Base-by-base conservation (phyloP, 1,284 basidiomycete genomes). In the Ustilago loliicola region DNA sequence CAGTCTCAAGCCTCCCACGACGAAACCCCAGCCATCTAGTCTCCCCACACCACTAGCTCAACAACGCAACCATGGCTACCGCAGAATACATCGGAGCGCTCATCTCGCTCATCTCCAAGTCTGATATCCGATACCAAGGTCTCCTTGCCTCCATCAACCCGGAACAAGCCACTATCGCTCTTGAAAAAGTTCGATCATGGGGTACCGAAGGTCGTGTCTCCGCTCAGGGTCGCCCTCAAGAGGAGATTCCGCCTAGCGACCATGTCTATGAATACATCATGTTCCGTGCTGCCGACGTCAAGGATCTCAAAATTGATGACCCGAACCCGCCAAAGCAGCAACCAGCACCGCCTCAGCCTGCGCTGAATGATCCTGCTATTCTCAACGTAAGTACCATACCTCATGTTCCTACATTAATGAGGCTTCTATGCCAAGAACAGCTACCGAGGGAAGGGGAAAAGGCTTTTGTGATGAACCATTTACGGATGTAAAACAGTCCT, bases 181-280 rank as follows among this genome's bases (percentile, higher is more conserved):
- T 95, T 48, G 93, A 93, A 52, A 93, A 94, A 89, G 94, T 95
- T 42, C 93, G 90, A 82, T 94, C 93, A 50, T 94, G 94, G 93
- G 93, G 93, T 40, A 95, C 94, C 6, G 93, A 95, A 86, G 89
- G 91, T 67, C 91, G 94, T 83, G 90, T 92, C 23, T 77, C 86
- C 11, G 80, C 86, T 21, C 82, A 83, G 27, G 86, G 83, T 10
- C 90, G 92, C n/a, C 80, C 84, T n/a, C 77, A 82, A 23, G 86
- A 86, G 53, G 87, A 85, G 64, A 85, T 88, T 29, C 85, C 87
- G 2, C 77, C 85, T 17, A 83, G 80, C 51, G 85, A 86, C 25
- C 85, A 83, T 40, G 82, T 86, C 15, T 88, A 87, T 61, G 87
- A 87, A 90, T 93, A 87, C 88, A 92, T 89, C 42, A 75, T 86